Conservation (phyloP, 1,139 yeast species). For the Protomyces macrosporus region DNA sequence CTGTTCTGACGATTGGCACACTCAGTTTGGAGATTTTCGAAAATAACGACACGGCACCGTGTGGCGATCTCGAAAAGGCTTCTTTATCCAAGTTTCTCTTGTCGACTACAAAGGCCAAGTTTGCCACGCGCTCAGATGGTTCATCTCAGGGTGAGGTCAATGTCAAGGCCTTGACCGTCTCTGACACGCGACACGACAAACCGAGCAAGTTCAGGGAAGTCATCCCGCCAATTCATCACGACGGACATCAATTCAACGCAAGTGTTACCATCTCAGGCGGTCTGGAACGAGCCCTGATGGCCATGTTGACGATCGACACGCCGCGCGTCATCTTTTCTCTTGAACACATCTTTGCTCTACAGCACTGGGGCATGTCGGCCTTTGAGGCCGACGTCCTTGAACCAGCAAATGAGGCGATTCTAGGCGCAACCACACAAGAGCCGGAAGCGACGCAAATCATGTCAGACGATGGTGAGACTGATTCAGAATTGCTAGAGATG, state of each 20-base stretch:
- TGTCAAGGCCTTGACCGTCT: slow-evolving; percentile 68
- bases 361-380: slow-evolving; percentile 54
- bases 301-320: slow-evolving; percentile 65
- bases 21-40: slow-evolving; percentile 62
- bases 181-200: slow-evolving; percentile 59
- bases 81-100: slow-evolving; percentile 62
- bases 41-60: slow-evolving; percentile 45
- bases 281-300: slow-evolving; percentile 46
- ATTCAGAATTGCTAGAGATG: neutral
- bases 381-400: slow-evolving; percentile 8
- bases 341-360: slow-evolving; percentile 76
- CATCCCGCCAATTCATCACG: slow-evolving; percentile 63
- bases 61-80: slow-evolving; percentile 39
- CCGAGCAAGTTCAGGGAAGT: slow-evolving; percentile 71
- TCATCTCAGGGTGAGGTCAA: slow-evolving; percentile 58
- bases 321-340: slow-evolving; percentile 78
- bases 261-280: slow-evolving; percentile 46
- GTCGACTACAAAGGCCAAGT: slow-evolving; percentile 51
- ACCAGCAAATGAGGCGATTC: neutral
- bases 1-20: slow-evolving; percentile 56
- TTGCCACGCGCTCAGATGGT: slow-evolving; percentile 52
- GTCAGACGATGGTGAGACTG: neutral
- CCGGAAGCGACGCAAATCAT: neutral
- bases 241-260: slow-evolving; percentile 67
- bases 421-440: neutral